A percentile compares a stretch with the other conserved stretches of the same genome.
These are phyloP conservation scores for Hypericum androsaemum DNA, from an alignment of 345 rosid genomes.

Conservation along the genomic window DNA sequence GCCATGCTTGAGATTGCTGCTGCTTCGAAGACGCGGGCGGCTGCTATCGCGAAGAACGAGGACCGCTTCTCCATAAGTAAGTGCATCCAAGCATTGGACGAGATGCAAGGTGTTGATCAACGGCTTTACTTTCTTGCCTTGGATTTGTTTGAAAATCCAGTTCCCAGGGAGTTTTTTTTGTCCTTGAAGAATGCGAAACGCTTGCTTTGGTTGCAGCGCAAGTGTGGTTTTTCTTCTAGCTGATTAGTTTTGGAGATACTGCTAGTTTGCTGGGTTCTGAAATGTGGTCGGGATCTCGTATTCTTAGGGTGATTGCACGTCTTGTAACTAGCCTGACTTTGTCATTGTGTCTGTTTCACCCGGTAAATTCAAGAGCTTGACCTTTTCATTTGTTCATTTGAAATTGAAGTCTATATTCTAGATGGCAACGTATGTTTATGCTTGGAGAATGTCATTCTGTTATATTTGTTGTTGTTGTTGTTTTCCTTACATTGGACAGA, in stretches of 20 bases:
- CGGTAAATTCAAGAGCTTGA: too few species aligned
- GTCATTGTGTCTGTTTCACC: conserved; percentile 8
- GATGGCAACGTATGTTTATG: background rate
- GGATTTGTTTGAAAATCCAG: conserved; percentile 69
- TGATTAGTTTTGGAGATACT: conserved; percentile 14
- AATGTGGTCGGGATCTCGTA: background rate
- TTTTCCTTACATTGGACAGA: conserved; percentile 42
- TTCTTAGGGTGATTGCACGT: conserved; percentile 8
- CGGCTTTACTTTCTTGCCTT: conserved; percentile 51
- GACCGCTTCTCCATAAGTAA: conserved; percentile 75
- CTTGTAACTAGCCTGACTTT: conserved; percentile 22
- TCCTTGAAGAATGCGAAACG: conserved; percentile 68
- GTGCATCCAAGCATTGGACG: conserved; percentile 74
- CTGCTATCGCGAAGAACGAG: conserved; percentile 49
- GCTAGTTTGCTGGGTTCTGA: conserved; percentile 2
- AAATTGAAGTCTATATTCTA: background rate
- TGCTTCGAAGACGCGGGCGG: conserved; percentile 70
- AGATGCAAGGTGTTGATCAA: conserved; percentile 67
- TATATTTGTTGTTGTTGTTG: conserved; percentile 9
- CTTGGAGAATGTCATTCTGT: background rate
- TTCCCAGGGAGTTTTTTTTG: conserved; percentile 54
- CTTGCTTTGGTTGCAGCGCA: conserved; percentile 59
- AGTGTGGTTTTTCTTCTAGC: conserved; percentile 35
- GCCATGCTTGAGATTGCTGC: conserved; percentile 90
- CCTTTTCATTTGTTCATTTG: background rate